Percentiles rank a stretch among this genome's conserved stretches.
phyloP scores from a whole-genome alignment of 441 rosid species.

The Pelargonium fulgidum region DNA sequence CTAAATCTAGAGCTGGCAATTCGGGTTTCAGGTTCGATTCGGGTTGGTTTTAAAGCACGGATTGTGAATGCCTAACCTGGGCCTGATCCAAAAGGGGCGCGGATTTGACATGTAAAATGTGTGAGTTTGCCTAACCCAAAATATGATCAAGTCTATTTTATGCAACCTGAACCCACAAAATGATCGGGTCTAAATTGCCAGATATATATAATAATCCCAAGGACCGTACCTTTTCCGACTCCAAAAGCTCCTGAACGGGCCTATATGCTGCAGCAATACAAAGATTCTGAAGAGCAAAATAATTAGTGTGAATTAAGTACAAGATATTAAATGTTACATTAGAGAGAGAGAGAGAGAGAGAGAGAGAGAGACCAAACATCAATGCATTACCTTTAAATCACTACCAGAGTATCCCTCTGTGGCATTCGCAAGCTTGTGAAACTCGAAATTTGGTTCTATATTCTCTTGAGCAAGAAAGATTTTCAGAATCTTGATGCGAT shows the following conservation, averaged over 20 bases:
- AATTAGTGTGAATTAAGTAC: not conserved
- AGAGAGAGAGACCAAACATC: not conserved
- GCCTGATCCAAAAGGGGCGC: too few relatives aligned
- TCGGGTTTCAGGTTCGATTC: too few relatives aligned
- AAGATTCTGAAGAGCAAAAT: conserved; percentile 57
- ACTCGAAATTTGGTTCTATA: conserved; percentile 48
- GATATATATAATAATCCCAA: conserved; percentile 2
- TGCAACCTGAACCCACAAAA: not conserved
- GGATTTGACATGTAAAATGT: too few relatives aligned
- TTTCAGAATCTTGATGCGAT: conserved; percentile 72
- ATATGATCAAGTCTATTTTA: too few relatives aligned
- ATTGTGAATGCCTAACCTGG: too few relatives aligned
- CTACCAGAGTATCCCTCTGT: conserved; percentile 97
- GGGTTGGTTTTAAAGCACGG: too few relatives aligned
- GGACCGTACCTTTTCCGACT: conserved; percentile 44
- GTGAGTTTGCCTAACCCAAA: too few relatives aligned
- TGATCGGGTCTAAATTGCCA: not conserved
- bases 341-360: not conserved
- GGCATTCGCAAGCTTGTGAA: conserved; percentile 61
- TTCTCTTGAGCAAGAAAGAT: conserved; percentile 67
- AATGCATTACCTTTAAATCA: conserved; percentile 75
- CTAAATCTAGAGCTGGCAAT: not conserved
- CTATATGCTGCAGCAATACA: conserved; percentile 92
- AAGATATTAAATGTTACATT: conserved; percentile 14
- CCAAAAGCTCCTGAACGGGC: conserved; percentile 84